A percentile compares a stretch with the other conserved stretches of the same genome.
Evolutionary conservation across 345 rosid genomes (phyloP).

Genomic region (Brassica nigra): DNA sequence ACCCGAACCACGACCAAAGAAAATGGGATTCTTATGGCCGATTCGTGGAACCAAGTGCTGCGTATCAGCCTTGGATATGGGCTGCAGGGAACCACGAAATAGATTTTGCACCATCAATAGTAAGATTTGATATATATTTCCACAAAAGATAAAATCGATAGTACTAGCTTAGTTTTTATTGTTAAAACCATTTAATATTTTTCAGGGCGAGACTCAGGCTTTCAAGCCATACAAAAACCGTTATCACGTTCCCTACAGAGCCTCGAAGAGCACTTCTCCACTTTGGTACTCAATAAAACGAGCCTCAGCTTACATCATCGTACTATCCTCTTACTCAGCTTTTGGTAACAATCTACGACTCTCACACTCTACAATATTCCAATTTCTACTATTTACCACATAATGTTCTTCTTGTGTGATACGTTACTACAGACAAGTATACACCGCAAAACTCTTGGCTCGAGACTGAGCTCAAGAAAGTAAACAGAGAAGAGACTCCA

Average conservation of each 20-base stretch:
- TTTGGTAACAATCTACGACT: slow-evolving; percentile 36
- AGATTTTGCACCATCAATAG: slow-evolving; percentile 38
- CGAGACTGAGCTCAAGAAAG: slow-evolving; percentile 40
- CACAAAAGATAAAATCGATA: neutral
- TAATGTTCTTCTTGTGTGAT: neutral
- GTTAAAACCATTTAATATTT: neutral
- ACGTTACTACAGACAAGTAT: slow-evolving; percentile 34
- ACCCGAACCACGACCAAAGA: slow-evolving; percentile 45
- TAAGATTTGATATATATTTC: slow-evolving; percentile 30
- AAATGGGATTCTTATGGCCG: slow-evolving; percentile 59
- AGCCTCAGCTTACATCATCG: slow-evolving; percentile 50
- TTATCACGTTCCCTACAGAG: slow-evolving; percentile 44
- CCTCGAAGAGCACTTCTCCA: slow-evolving; percentile 48
- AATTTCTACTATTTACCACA: neutral
- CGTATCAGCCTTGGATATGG: slow-evolving; percentile 57
- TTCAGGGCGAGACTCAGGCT: slow-evolving; percentile 46
- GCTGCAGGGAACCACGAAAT: slow-evolving; percentile 58
- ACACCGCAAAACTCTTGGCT: slow-evolving; percentile 47
- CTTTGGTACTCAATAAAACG: slow-evolving; percentile 59
- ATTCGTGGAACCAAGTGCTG: slow-evolving; percentile 46
- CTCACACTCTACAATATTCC: neutral
- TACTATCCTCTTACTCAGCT: slow-evolving; percentile 54
- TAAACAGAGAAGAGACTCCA: slow-evolving; percentile 45
- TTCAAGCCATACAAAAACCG: slow-evolving; percentile 48
- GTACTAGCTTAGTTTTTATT: neutral